phyloP scores from a whole-genome alignment of 345 rosid species.

The Citrus trifoliata region DNA sequence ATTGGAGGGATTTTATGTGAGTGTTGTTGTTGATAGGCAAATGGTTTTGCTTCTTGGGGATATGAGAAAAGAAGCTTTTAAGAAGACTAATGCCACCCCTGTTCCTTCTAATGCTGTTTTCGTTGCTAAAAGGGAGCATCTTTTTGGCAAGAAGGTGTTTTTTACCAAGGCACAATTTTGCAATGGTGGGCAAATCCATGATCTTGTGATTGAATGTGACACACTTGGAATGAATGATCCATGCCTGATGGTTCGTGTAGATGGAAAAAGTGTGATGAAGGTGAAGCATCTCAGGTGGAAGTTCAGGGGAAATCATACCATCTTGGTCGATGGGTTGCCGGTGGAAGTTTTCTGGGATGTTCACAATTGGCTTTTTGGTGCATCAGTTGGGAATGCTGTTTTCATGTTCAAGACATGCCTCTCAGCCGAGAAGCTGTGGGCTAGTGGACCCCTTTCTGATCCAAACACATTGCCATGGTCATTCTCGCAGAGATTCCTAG shows the following conservation, averaged over 20 bases:
- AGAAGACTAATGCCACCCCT: constrained; percentile 52
- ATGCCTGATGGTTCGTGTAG: constrained; percentile 64
- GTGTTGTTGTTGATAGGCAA: constrained; percentile 67
- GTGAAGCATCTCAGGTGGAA: constrained; percentile 82
- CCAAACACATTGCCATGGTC: constrained; percentile 47
- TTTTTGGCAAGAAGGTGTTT: constrained; percentile 70
- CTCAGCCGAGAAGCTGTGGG: constrained; percentile 68
- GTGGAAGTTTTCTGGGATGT: constrained; percentile 96
- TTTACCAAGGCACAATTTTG: constrained; percentile 71
- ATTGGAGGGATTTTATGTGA: constrained; percentile 72
- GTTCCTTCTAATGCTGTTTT: constrained; percentile 43
- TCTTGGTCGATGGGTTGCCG: constrained; percentile 65
- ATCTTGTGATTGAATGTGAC: constrained; percentile 71
- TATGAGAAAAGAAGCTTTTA: constrained; percentile 83
- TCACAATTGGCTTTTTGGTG: constrained; percentile 80
- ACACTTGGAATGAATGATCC: constrained; percentile 49
- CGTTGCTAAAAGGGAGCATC: constrained; percentile 77
- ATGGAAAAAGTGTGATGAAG: constrained; percentile 75
- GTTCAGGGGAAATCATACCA: constrained; percentile 80
- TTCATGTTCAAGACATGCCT: constrained; percentile 90
- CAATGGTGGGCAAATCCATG: constrained; percentile 59
- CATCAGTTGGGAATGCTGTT: constrained; percentile 72
- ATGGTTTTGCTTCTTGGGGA: constrained; percentile 85
- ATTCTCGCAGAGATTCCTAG: constrained; percentile 61
- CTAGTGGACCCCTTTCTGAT: constrained; percentile 49